Conservation (phyloP, 495 filamentous ascomycete species). For the Hypoxylon rickii region DNA sequence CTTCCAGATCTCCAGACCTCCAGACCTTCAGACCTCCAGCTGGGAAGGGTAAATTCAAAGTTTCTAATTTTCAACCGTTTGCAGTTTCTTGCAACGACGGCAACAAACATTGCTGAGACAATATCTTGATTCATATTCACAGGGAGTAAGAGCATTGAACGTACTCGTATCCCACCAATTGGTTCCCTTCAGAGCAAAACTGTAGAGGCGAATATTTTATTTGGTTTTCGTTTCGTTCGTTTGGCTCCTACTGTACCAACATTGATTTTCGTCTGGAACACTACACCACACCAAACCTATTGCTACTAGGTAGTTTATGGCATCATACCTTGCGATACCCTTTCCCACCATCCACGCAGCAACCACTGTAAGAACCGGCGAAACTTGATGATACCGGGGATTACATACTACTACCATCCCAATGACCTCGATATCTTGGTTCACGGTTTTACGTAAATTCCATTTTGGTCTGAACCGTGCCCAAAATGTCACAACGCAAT, state of each 20-base stretch:
- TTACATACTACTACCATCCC: conserved; percentile 6
- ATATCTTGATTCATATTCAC: too few species aligned
- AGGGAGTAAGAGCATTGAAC: too few species aligned
- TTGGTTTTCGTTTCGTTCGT: conserved; percentile 4
- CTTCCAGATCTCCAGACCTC: too few species aligned
- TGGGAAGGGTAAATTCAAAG: background rate
- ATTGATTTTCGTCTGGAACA: conserved; percentile 1
- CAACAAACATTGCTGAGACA: too few species aligned
- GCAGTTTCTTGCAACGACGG: too few species aligned
- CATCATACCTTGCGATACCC: conserved; percentile 20
- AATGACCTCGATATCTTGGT: conserved; percentile 12
- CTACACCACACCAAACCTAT: too few species aligned
- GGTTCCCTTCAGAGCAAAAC: background rate
- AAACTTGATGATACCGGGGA: too few species aligned
- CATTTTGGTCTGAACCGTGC: conserved; percentile 44
- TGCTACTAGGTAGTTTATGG: conserved; percentile 13
- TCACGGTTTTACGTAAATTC: conserved; percentile 11
- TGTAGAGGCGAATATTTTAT: background rate
- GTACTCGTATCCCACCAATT: too few species aligned
- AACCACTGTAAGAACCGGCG: conserved; percentile 3
- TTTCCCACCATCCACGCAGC: conserved; percentile 14
- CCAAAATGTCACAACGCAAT: conserved; percentile 56
- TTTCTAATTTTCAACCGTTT: too few species aligned
- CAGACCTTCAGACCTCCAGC: too few species aligned
- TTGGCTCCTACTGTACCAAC: conserved; percentile 3